A percentile compares a stretch with the other conserved stretches of the same genome.
phyloP scores from a whole-genome alignment of 495 filamentous ascomycete species.

The Aspergillus hancockii region DNA sequence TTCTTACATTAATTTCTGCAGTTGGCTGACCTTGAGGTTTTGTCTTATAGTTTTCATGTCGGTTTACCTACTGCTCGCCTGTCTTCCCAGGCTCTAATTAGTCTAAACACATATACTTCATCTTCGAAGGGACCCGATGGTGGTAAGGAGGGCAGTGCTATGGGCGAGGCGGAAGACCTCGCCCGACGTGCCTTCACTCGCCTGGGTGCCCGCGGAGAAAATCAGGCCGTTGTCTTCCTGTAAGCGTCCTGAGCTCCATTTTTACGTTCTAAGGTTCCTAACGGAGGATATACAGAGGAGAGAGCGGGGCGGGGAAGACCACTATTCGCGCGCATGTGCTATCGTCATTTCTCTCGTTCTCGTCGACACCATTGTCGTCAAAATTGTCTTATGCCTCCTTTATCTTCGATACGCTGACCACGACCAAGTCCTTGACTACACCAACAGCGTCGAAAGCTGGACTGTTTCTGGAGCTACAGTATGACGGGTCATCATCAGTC shows the following conservation, averaged over 20 bases:
- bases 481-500: conserved; percentile 81
- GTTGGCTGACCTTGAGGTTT: neutral
- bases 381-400: conserved; percentile 93
- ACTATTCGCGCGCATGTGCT: conserved; percentile 88
- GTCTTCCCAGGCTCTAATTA: conserved; percentile 86
- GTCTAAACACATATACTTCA: conserved; percentile 88
- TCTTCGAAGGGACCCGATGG: conserved; percentile 89
- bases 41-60: conserved; percentile 68
- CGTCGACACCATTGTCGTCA: conserved; percentile 85
- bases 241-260: conserved; percentile 49
- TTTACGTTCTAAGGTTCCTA: neutral
- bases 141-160: conserved; percentile 78
- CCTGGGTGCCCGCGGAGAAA: conserved; percentile 85
- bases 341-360: conserved; percentile 79
- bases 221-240: conserved; percentile 91
- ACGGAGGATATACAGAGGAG: conserved; percentile 60
- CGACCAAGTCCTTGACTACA: conserved; percentile 95
- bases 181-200: conserved; percentile 81
- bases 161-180: conserved; percentile 85
- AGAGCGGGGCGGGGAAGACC: conserved; percentile 94
- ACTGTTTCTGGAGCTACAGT: conserved; percentile 93
- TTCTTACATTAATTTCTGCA: neutral
- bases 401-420: conserved; percentile 92
- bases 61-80: conserved; percentile 82
- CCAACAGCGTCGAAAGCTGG: conserved; percentile 94